Evolutionary conservation across 129 eudicot species (phyloP), one percentile per base, ranked within the genome.

Genomic region (Calendula officinalis): DNA sequence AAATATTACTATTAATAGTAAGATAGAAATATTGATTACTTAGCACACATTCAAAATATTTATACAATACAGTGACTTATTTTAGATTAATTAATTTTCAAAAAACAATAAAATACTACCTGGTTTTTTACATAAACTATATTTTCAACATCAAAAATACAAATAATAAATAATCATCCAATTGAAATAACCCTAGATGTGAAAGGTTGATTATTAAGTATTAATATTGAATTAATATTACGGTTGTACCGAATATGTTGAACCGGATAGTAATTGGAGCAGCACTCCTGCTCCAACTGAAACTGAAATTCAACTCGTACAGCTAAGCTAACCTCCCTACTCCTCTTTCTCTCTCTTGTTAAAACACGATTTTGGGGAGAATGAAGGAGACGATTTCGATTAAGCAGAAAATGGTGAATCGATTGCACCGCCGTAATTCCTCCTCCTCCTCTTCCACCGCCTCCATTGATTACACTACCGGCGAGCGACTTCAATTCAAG

Each of bases 351-450:
- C 67, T 76, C 62, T 57, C 73, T 36, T 62, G 30, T 22, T 22
- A 22, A 55, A 36, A 53, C 9, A 40, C 1, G 6, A 61, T 51
- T 43, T 64, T 38, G 34, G 60, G 66, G 45, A 44, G 53, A 71
- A 71, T 78, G 69, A 57, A 69, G 64, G 69, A 79, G 50, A 60
- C 54, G 44, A 64, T 62, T 36, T 70, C 49, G 64, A 56, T 70
- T 38, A 61, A 70, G 30, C 70, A 74, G 45, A 66, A 62, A 32
- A 84, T 84, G 90, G 82, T 84, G 74, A 78, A 80, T 67, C 71
- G 67, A n/a, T 71, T 84, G 74, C 81, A 84, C 68, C 83, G 80
- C 56, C 81, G 78, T 60, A 80, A 71, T 37, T 84, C 90, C 51
- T 73, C 72, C 49, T 32, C 60, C 9, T 54, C 72, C 14, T 56